Conservation (phyloP, 257 asterid species). For the Mitragyna speciosa region DNA sequence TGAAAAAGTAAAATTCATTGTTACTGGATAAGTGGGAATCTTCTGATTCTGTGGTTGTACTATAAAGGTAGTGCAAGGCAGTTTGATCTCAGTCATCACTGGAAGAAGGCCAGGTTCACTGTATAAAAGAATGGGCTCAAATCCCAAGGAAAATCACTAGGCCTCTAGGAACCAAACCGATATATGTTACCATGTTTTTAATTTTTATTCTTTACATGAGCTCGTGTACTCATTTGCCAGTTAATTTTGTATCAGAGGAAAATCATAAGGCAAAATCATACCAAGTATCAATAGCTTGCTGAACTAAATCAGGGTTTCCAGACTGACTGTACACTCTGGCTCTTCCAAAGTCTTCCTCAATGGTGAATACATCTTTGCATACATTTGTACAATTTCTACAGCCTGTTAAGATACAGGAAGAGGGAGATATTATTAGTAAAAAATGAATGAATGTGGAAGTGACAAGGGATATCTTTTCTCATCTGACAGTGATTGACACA, state of each 20-base stretch:
- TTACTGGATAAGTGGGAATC: background rate
- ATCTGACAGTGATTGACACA: background rate
- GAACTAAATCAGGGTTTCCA: slow-evolving; percentile 63
- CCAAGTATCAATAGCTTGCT: slow-evolving; percentile 97
- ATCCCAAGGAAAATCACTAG: background rate
- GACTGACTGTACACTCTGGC: slow-evolving; percentile 85
- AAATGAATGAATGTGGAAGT: background rate
- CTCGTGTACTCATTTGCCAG: background rate
- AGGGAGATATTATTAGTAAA: background rate
- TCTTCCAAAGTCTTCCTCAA: slow-evolving; percentile 98
- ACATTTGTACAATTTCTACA: slow-evolving; percentile 97
- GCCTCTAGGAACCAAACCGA: background rate
- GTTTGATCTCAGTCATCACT: background rate
- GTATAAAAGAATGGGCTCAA: background rate
- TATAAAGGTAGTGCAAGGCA: background rate
- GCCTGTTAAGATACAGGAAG: slow-evolving; percentile 40
- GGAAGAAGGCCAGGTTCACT: background rate
- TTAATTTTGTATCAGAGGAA: background rate
- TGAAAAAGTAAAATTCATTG: background rate
- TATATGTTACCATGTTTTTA: background rate
- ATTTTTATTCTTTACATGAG: background rate
- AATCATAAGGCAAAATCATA: slow-evolving; percentile 28
- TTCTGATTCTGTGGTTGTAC: background rate
- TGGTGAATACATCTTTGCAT: slow-evolving; percentile 67
- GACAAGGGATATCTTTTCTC: background rate